These are phyloP conservation scores for Diaporthe australafricana DNA, from an alignment of 2,329 filamentous ascomycete species.

Conservation along the genomic window DNA sequence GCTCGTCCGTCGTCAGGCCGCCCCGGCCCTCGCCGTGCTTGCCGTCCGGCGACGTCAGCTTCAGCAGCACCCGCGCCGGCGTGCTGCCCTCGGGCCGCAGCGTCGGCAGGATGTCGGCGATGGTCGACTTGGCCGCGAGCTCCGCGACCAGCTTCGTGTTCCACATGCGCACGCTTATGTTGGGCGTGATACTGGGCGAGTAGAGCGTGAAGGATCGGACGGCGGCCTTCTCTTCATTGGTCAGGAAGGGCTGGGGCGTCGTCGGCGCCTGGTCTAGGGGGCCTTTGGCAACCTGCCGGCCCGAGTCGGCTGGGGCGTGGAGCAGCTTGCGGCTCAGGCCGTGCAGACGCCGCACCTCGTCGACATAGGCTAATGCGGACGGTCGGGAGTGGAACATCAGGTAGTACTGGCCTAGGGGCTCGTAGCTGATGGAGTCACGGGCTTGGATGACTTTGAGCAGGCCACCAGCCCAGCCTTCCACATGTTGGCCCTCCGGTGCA, in stretches of 20 bases:
- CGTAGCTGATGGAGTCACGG: conserved; percentile 72
- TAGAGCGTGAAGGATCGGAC: conserved; percentile 61
- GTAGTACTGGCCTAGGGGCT: conserved; percentile 74
- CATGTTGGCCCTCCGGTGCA: conserved; percentile 69
- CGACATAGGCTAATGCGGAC: conserved; percentile 72
- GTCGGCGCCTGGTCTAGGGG: conserved; percentile 50
- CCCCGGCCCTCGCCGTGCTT: conserved; percentile 46
- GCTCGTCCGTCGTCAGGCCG: conserved; percentile 45
- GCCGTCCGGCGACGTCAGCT: conserved; percentile 40
- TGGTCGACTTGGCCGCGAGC: conserved; percentile 36
- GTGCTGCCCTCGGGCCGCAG: conserved; percentile 39
- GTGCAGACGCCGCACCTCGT: conserved; percentile 64
- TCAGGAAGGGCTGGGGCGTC: conserved; percentile 52
- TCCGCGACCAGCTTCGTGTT: conserved; percentile 40
- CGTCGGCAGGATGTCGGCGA: conserved; percentile 40
- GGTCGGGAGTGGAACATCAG: conserved; percentile 72
- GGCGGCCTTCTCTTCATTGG: conserved; percentile 49
- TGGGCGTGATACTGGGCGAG: conserved; percentile 50
- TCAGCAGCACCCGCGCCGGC: conserved; percentile 49
- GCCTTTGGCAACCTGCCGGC: conserved; percentile 54
- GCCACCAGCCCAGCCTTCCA: conserved; percentile 75
- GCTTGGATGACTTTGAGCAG: conserved; percentile 74
- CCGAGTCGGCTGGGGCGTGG: conserved; percentile 44
- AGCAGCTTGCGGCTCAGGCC: conserved; percentile 43
- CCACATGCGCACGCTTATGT: conserved; percentile 37